Evolutionary conservation across 2,329 filamentous ascomycete species (phyloP), one percentile per base, ranked within the genome.

Genomic region (Colletotrichum sp.): DNA sequence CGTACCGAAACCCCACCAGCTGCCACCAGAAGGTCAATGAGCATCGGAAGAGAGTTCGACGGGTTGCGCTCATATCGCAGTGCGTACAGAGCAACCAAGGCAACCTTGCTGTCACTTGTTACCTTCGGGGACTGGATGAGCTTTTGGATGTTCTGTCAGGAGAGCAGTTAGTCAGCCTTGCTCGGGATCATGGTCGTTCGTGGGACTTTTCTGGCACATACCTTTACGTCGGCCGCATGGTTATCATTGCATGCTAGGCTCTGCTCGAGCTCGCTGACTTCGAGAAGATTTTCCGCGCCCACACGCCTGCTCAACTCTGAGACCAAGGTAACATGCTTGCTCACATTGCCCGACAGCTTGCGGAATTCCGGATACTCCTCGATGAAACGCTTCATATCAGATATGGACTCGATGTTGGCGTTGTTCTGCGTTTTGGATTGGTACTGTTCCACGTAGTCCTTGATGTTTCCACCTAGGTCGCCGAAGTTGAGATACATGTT

Each of bases 401-500:
- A 91, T 82, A 99, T 99, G 19, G 96, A 98, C 82, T 99, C 97
- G 77, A 99, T 96, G 82, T 98, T 97, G 83, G 96, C 95, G 80
- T 93, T 98, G 80, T 94, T 98, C 82, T 99, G 96, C n/a, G 96
- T 98, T 84, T 98, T 98, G 15, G 95, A 95, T 81, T 99, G 97
- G 82, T 99, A 99, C 83, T 99, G 97, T 82, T 98, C 96, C 71
- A 99, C 97, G 80, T 99, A 99, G 72, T 98, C 96, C 84, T 99
- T 99, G 83, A 98, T 98, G 80, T 98, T 98, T 55, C 96, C 95
- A 13, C 97, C 96, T 8, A 99, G 90, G 79, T 99, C 96, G 71
- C 96, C 96, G 84, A 99, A 99, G 83, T 99, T 99, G 81, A 98
- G 91, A 80, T 96, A 99, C 96, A 99, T 99, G 85, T 99, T 99